Evolutionary conservation across 2,329 filamentous ascomycete genomes (phyloP), one percentile per base, ranked within the genome.

Genomic region (Penicillium palitans): DNA sequence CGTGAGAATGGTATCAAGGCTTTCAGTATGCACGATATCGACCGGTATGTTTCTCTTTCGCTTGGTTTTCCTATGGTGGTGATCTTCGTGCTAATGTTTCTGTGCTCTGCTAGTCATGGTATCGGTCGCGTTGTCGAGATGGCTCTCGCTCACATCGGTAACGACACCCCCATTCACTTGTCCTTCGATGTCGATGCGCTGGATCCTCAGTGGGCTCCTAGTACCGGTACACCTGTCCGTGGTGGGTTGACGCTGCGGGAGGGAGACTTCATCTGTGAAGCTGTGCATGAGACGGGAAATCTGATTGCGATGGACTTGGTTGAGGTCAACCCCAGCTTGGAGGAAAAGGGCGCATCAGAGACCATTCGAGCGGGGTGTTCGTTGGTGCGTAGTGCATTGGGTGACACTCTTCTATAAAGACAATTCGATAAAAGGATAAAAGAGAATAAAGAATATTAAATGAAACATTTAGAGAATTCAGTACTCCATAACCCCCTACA

Each of bases 11-110:
- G 89, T 42, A 95, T 99, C 81, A 93, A 91, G 81, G 93, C 93
- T 4, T 99, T 98, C 72, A 93, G 89, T 79, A 99, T 99, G 95
- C 95, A 96, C 74, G 95, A 99, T 73, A 90, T 99, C 75, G 95
- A 99, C 77, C 84, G 86, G 89, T 91, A 80, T 69, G 83, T 72
- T 72, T 9, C 33, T 19, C 24, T 46, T 27, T 15, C 7, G 17
- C 12, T 39, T 50, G n/a, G 44, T 41, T 15, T 33, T 13, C 31
- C 5, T 33, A 13, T 12, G 27, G 27, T 19, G 21, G 12, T 39
- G 37, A 5, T 41, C 45, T 57, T 33, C 42, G n/a, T 50, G 49
- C 45, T 63, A 52, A 56, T 45, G n/a, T 19, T 8, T 24, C 15
- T 21, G 45, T 37, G 29, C 27, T 15, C n/a, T 31, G 9, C 17